Percentiles rank a stretch among this genome's conserved stretches.
Evolutionary conservation across 768 basidiomycete genomes (phyloP).

Genomic region (Asterophora lycoperdoides): DNA sequence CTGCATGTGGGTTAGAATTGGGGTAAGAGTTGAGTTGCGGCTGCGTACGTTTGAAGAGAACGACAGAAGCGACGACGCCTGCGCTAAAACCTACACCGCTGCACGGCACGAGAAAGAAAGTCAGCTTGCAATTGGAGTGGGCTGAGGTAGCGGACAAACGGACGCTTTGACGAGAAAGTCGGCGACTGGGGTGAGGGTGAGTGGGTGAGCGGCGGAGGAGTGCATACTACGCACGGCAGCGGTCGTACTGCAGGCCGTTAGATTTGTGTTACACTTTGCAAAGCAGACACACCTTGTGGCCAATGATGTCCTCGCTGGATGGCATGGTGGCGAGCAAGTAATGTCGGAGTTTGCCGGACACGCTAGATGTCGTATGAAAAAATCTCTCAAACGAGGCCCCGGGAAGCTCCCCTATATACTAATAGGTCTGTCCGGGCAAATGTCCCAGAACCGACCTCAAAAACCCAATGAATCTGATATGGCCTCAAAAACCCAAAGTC

Average conservation of each 20-base stretch:
- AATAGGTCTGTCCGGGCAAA: too few relatives aligned
- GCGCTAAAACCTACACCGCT: constrained; percentile 84
- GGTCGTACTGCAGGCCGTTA: constrained; percentile 61
- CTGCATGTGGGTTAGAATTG: constrained; percentile 32
- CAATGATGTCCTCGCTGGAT: constrained; percentile 87
- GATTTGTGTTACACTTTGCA: not conserved
- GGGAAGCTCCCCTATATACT: too few relatives aligned
- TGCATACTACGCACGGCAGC: constrained; percentile 59
- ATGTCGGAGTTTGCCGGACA: too few relatives aligned
- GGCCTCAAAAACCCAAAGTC: too few relatives aligned
- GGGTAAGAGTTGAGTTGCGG: constrained; percentile 1
- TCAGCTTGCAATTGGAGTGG: constrained; percentile 21
- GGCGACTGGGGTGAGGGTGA: constrained; percentile 56
- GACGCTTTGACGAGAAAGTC: constrained; percentile 86
- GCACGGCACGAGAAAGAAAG: too few relatives aligned
- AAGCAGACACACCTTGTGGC: constrained; percentile 73
- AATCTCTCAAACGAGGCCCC: too few relatives aligned
- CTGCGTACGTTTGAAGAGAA: constrained; percentile 85
- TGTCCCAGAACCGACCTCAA: too few relatives aligned
- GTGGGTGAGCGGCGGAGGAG: constrained; percentile 3
- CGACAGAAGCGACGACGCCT: constrained; percentile 84
- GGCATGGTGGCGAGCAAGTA: constrained; percentile 38
- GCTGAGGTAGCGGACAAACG: constrained; percentile 22
- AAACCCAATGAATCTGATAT: too few relatives aligned
- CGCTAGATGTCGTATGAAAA: too few relatives aligned